Percentiles rank a stretch among this genome's conserved stretches.
Evolutionary conservation across 768 basidiomycete genomes (phyloP).

Genomic region (Strobilomyces dryophilus): DNA sequence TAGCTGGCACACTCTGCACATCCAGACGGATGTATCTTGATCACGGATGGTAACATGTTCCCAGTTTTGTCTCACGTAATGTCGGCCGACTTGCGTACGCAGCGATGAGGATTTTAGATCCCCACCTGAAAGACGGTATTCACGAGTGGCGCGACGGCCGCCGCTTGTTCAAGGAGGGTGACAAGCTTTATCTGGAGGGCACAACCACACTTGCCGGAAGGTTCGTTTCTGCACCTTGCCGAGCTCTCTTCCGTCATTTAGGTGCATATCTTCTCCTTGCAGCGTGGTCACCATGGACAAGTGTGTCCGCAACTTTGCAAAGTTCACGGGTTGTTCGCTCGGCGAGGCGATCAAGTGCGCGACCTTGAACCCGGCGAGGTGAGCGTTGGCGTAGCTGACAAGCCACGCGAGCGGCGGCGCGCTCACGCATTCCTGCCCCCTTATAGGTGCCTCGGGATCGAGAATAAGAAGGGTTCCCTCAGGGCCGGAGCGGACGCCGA

Average conservation of each 20-base stretch:
- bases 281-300: slow-evolving; percentile 81
- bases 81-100: slow-evolving; percentile 5
- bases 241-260: background rate
- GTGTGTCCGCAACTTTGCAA: slow-evolving; percentile 80
- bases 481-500: slow-evolving; percentile 85
- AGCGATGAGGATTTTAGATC: slow-evolving; percentile 88
- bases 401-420: background rate
- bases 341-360: slow-evolving; percentile 83
- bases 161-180: slow-evolving; percentile 76
- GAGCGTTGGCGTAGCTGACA: slow-evolving; percentile 13
- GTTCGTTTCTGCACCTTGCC: slow-evolving; percentile 34
- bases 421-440: background rate
- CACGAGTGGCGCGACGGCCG: slow-evolving; percentile 88
- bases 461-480: slow-evolving; percentile 75
- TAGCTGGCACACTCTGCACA: slow-evolving; percentile 81
- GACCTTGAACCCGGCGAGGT: slow-evolving; percentile 82
- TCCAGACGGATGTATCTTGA: slow-evolving; percentile 82
- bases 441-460: slow-evolving; percentile 69
- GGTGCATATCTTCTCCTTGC: background rate
- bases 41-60: slow-evolving; percentile 72
- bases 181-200: slow-evolving; percentile 77
- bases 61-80: background rate
- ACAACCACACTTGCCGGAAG: slow-evolving; percentile 88
- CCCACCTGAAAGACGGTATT: slow-evolving; percentile 74
- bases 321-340: slow-evolving; percentile 80